Evolutionary conservation across 495 filamentous ascomycete species (phyloP).

Genomic region (Aspergillus wentii): DNA sequence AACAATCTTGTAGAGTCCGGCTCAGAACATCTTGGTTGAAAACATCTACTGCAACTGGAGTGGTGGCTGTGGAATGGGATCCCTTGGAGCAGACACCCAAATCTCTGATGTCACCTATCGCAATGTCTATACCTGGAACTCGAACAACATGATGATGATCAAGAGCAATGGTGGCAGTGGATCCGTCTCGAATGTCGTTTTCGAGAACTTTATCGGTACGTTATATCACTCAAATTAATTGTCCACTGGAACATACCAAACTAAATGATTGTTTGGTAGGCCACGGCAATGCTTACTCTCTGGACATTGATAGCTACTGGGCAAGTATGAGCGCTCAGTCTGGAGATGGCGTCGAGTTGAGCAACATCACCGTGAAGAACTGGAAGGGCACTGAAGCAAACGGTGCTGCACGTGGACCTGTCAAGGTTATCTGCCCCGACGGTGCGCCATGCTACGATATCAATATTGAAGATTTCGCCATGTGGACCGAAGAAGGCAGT

Average conservation of each 20-base stretch:
- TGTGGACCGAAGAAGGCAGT: constrained; percentile 53
- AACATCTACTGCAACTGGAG: constrained; percentile 56
- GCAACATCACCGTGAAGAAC: constrained; percentile 48
- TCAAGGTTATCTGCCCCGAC: constrained; percentile 43
- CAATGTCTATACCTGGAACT: constrained; percentile 47
- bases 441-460: constrained; percentile 49
- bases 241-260: constrained; percentile 3
- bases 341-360: constrained; percentile 46
- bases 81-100: constrained; percentile 28
- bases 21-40: constrained; percentile 49
- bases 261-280: constrained; percentile 29
- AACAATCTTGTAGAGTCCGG: constrained; percentile 23
- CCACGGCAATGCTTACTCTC: constrained; percentile 46
- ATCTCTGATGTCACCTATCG: constrained; percentile 46
- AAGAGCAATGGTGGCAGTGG: constrained; percentile 56
- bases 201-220: constrained; percentile 54
- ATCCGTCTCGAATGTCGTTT: constrained; percentile 44
- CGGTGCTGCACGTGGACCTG: constrained; percentile 44
- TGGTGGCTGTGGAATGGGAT: constrained; percentile 51
- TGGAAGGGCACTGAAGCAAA: constrained; percentile 53
- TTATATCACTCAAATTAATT: no score
- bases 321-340: constrained; percentile 24
- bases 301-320: constrained; percentile 56
- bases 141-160: constrained; percentile 62
- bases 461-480: constrained; percentile 47